phyloP scores from a whole-genome alignment of 148 eudicot species.

The Camellia sinensis region DNA sequence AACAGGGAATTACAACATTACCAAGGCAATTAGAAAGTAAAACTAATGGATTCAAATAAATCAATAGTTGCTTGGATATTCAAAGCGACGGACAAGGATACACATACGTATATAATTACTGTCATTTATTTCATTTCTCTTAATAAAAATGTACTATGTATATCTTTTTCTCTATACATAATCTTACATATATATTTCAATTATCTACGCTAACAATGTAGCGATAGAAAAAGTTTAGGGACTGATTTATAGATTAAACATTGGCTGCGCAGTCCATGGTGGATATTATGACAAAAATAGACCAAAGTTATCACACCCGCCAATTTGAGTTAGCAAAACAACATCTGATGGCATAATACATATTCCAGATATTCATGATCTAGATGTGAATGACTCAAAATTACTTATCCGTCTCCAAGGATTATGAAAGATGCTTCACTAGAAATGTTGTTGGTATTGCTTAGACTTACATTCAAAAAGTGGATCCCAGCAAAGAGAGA shows the following conservation, averaged over 20 bases:
- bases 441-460: neutral
- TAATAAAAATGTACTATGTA: no score
- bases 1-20: no score
- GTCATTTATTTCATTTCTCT: no score
- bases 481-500: neutral
- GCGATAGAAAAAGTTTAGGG: neutral
- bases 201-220: no score
- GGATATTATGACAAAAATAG: neutral
- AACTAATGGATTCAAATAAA: no score
- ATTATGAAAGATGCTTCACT: neutral
- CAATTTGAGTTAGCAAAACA: neutral
- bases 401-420: neutral
- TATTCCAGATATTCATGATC: neutral
- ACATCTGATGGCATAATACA: neutral
- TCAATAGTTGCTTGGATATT: no score
- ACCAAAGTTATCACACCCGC: neutral
- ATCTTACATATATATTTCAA: no score
- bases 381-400: constrained; percentile 4
- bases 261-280: neutral
- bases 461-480: neutral
- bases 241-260: neutral
- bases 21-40: no score
- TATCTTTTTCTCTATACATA: no score
- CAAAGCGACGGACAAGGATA: no score
- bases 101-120: no score